Base-by-base conservation (phyloP, 164 flowering plant genomes). In the Annona cherimola region DNA sequence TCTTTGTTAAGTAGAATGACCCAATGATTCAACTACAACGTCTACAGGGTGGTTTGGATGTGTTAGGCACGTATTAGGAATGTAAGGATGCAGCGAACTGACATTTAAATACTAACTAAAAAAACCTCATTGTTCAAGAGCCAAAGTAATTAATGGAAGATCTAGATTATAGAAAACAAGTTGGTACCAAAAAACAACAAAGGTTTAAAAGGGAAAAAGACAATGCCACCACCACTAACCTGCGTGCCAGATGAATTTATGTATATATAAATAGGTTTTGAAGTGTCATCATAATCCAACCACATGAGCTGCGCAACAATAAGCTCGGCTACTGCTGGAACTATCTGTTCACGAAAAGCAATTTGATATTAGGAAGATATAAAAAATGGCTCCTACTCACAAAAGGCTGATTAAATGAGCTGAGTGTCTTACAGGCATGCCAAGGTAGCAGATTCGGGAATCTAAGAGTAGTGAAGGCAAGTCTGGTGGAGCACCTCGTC, bases 221-320 rank as follows among this genome's bases (percentile, higher is more conserved):
- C 45, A 20, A 50, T 68, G 16, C 5, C 19, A 50, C 57, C 45
- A 50, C 42, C 20, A 19, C 82, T 77, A 66, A 93, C 99, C 97
- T 88, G 96, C 42, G 95, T 91, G 66, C 99, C 99, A 73, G 94
- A 66, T 68, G 97, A 95, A 78, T 91, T 91, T 69, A 95, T 89
- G 76, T 95, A 93, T 1, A 95, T 65, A 76, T 90, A 91, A 61
- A 95, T 89, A 63, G 99, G 99, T 83, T 95, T 89, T 40, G 91
- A 44, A 61, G 86, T 74, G 78, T 83, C 78, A 69, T 88, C 93
- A 85, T 79, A 91, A 71, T 90, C 94, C 81, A 91, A 76, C 84
- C 85, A 95, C 92, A 95, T 86, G 65, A 95, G 80, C 72, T 95
- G 89, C 69, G 97, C 96, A 78, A 91, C 84, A 78, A 93, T 68